A percentile compares a stretch with the other conserved stretches of the same genome.
These are phyloP conservation scores for Solanum chmielewskii DNA, from an alignment of 257 asterid genomes.

Conservation along the genomic window DNA sequence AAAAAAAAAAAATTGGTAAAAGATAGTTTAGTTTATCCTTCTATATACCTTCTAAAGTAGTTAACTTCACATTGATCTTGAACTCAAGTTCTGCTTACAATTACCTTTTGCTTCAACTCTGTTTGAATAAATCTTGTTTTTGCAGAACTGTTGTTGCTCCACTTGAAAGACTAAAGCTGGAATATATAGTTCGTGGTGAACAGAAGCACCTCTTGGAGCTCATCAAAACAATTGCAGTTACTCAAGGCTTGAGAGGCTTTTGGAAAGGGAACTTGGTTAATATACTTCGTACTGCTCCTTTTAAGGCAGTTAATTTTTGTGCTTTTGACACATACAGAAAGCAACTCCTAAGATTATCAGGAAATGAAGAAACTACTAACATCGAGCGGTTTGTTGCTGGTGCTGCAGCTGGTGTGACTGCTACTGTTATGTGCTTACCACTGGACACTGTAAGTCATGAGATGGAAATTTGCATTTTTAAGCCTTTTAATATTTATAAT, in stretches of 20 bases:
- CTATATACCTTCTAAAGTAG: neutral
- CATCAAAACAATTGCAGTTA: slow-evolving; percentile 57
- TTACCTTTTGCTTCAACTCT: neutral
- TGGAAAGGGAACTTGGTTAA: slow-evolving; percentile 97
- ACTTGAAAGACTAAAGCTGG: slow-evolving; percentile 92
- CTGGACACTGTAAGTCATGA: slow-evolving; percentile 75
- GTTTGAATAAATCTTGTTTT: slow-evolving; percentile 13
- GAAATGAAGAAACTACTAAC: slow-evolving; percentile 73
- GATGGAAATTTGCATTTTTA: neutral
- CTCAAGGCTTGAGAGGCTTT: slow-evolving; percentile 92
- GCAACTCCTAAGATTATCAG: slow-evolving; percentile 62
- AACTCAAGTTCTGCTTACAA: neutral
- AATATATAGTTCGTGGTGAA: slow-evolving; percentile 88
- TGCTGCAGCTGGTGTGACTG: slow-evolving; percentile 99
- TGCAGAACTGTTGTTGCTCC: slow-evolving; percentile 94
- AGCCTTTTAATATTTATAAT: neutral
- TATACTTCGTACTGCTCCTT: slow-evolving; percentile 94
- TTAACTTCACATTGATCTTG: neutral
- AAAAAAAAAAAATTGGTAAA: neutral
- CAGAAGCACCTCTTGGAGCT: slow-evolving; percentile 52
- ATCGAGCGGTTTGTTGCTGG: slow-evolving; percentile 82
- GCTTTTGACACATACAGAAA: slow-evolving; percentile 89
- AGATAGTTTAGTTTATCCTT: neutral
- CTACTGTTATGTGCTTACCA: slow-evolving; percentile 93
- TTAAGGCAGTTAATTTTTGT: slow-evolving; percentile 88